These are phyloP conservation scores for Exophiala viscosa DNA, from an alignment of 2,329 filamentous ascomycete genomes.

Conservation along the genomic window DNA sequence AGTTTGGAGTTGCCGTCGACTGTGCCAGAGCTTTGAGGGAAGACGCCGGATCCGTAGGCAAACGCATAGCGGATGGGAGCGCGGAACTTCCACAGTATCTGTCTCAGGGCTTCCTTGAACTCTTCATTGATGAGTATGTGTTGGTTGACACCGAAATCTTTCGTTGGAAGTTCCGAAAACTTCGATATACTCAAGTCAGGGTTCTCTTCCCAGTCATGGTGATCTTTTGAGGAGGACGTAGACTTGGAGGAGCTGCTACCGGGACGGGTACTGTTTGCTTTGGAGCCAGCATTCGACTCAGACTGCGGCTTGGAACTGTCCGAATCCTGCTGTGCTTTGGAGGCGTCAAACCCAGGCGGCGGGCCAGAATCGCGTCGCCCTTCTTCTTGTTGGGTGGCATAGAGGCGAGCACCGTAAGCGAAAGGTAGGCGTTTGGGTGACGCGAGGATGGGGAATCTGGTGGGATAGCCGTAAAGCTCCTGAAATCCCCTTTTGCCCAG, in stretches of 20 bases:
- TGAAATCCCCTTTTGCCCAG: constrained; percentile 27
- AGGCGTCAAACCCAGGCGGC: constrained; percentile 16
- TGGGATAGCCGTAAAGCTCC: constrained; percentile 22
- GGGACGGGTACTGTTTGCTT: constrained; percentile 5
- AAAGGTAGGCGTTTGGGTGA: constrained; percentile 9
- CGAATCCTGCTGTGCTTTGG: constrained; percentile 11
- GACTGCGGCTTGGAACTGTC: constrained; percentile 5
- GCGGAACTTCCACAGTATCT: constrained; percentile 85
- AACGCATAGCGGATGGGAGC: constrained; percentile 95
- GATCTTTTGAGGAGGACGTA: constrained; percentile 13
- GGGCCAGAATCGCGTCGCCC: constrained; percentile 4
- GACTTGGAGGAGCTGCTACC: constrained; percentile 12
- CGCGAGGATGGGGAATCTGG: constrained; percentile 7
- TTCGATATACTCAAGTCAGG: constrained; percentile 66
- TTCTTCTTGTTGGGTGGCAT: constrained; percentile 19
- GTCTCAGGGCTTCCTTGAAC: constrained; percentile 83
- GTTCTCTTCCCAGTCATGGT: constrained; percentile 70
- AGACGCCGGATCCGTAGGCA: constrained; percentile 95
- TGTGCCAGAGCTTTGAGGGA: constrained; percentile 62
- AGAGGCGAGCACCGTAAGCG: constrained; percentile 9
- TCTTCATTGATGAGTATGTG: constrained; percentile 94
- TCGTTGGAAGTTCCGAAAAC: constrained; percentile 72
- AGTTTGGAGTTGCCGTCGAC: constrained; percentile 53
- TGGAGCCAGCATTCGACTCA: neutral
- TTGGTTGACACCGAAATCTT: constrained; percentile 89